Evolutionary conservation across 139 green algal species (phyloP).

Genomic region (Coelastrella sp.): DNA sequence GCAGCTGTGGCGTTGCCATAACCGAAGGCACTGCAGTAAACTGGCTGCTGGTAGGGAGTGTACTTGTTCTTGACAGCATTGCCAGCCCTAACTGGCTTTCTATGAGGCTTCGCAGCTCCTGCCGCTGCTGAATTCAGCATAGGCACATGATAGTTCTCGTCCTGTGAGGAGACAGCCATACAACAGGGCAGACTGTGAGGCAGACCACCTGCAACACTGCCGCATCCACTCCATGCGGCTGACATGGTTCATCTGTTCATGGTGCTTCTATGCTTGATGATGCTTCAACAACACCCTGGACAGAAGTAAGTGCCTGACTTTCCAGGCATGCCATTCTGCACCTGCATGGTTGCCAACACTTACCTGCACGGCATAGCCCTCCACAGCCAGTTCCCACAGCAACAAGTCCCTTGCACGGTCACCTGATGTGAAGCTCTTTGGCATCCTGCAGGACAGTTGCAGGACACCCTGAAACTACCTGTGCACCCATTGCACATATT

Average conservation of each 20-base stretch:
- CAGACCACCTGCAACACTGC: too few species aligned
- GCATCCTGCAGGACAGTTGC: neutral
- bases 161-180: neutral
- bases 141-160: neutral
- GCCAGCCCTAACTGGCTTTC: neutral
- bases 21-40: constrained; percentile 22
- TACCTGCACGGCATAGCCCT: constrained; percentile 10
- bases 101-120: neutral
- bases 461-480: neutral
- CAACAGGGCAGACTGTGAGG: too few species aligned
- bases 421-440: neutral
- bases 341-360: neutral
- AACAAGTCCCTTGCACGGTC: neutral
- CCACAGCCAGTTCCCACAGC: constrained; percentile 1
- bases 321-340: too few species aligned
- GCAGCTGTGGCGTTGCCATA: constrained; percentile 15
- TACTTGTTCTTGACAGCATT: neutral
- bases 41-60: neutral
- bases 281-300: too few species aligned
- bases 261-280: too few species aligned
- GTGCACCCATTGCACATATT: too few species aligned
- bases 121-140: neutral
- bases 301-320: too few species aligned
- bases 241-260: too few species aligned
- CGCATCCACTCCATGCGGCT: too few species aligned